phyloP scores from a whole-genome alignment of 73 alveolate genomes.

The Strombidium stylifer region DNA sequence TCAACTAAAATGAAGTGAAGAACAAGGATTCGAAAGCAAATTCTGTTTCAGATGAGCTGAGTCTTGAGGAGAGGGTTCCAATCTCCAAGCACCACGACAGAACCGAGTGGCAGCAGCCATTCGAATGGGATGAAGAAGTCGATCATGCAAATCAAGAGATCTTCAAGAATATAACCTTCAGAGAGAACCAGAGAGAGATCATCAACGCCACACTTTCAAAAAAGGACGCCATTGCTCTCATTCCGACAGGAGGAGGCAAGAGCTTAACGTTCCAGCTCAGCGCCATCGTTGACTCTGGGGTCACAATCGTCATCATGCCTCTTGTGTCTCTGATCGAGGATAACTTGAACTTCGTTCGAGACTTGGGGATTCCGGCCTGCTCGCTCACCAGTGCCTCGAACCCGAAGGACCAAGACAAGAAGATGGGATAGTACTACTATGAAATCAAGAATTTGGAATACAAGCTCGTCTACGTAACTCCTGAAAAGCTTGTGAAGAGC shows the following conservation, averaged over 20 bases:
- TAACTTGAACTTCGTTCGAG: slow-evolving; percentile 64
- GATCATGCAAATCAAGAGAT: slow-evolving; percentile 52
- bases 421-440: neutral
- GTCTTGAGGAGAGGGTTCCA: too few relatives aligned
- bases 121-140: slow-evolving; percentile 76
- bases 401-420: slow-evolving; percentile 11
- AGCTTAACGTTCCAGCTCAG: slow-evolving; percentile 75
- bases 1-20: too few relatives aligned
- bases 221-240: slow-evolving; percentile 75
- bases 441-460: slow-evolving; percentile 12
- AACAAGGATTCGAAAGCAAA: too few relatives aligned
- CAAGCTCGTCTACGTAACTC: slow-evolving; percentile 49
- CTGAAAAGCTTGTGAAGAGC: slow-evolving; percentile 49
- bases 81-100: too few relatives aligned
- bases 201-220: slow-evolving; percentile 69
- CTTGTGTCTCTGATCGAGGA: slow-evolving; percentile 74
- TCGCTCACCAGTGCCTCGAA: slow-evolving; percentile 18
- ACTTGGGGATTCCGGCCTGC: slow-evolving; percentile 71
- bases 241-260: slow-evolving; percentile 93
- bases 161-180: slow-evolving; percentile 67
- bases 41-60: too few relatives aligned
- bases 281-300: slow-evolving; percentile 67
- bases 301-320: slow-evolving; percentile 86
- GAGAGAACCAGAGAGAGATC: slow-evolving; percentile 78
- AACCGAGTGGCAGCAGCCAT: slow-evolving; percentile 34